Evolutionary conservation across 2,329 filamentous ascomycete genomes (phyloP), one percentile per base, ranked within the genome.

Genomic region (Biscogniauxia mediterranea): DNA sequence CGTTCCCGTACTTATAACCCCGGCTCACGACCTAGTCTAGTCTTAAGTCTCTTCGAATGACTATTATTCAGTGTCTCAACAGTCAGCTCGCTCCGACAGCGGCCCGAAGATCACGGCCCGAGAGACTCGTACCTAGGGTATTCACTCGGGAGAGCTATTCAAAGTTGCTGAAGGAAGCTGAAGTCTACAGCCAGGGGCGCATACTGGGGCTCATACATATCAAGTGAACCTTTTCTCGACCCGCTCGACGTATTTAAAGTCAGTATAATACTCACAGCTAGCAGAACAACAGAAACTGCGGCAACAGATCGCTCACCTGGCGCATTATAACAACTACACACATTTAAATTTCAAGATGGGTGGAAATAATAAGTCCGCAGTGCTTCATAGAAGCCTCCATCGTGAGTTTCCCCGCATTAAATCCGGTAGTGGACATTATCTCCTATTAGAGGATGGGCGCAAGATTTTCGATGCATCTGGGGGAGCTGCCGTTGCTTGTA

Each of bases 401-500:
- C 61, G 68, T n/a, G 58, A 70, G 1, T 77, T 79, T 54, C 71
- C 73, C 8, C 61, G 65, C 19, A 59, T 79, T n/a, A 64, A 69
- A 17, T 64, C 64, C 4, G 76, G 74, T 6, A 66, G 76, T 23
- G 79, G 79, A 2, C 76, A 75, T 60, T 74, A 76, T 59, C 68
- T 81, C 3, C 58, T 74, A 20, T 72, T 80, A 1, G 72, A 76
- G 21, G 75, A 79, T 62, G 80, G 79, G 15, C 73, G 71, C 6
- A 71, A 65, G 51, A 75, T 81, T 20, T 70, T 82, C 3, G 80
- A 82, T 61, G 79, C 77, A 9, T 78, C 76, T 7, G 76, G 79
- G 7, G 80, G 80, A 19, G 78, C 80, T 1, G 77, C 80, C 0
- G 80, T 82, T 28, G 75, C 78, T 7, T 81, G 79, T 64, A 68